Evolutionary conservation across 345 rosid species (phyloP).

Genomic region (Populus tremula): DNA sequence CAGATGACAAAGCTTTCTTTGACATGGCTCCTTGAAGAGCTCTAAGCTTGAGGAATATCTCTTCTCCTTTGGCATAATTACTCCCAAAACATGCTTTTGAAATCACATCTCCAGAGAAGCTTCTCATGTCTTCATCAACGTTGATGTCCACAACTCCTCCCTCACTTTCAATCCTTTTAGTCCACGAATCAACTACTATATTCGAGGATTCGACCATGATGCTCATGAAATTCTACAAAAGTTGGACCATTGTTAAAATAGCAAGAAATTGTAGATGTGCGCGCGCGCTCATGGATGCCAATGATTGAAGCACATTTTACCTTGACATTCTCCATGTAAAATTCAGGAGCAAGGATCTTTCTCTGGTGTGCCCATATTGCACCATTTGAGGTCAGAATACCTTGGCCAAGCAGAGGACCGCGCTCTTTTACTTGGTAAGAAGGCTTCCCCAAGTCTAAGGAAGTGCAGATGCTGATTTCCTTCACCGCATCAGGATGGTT

Average conservation of each 20-base stretch:
- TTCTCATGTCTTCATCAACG: constrained; percentile 25
- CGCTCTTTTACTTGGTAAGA: neutral
- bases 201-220: constrained; percentile 29
- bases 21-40: constrained; percentile 26
- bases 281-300: constrained; percentile 8
- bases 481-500: constrained; percentile 13
- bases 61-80: constrained; percentile 21
- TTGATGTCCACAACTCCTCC: constrained; percentile 25
- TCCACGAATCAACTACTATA: constrained; percentile 20
- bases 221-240: constrained; percentile 23
- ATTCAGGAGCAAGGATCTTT: constrained; percentile 25
- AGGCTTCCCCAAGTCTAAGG: constrained; percentile 31
- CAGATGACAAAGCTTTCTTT: constrained; percentile 17
- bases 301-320: constrained; percentile 19
- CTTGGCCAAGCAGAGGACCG: constrained; percentile 30
- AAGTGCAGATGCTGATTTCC: constrained; percentile 25
- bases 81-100: constrained; percentile 38
- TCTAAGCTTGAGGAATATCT: constrained; percentile 22
- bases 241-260: no score
- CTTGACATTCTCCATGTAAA: no score
- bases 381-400: constrained; percentile 27
- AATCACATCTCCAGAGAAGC: constrained; percentile 24
- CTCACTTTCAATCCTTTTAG: neutral
- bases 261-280: no score
- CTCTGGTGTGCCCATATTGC: constrained; percentile 30